Percentiles rank a stretch among this genome's conserved stretches.
phyloP scores from a whole-genome alignment of 257 asterid genomes.

The Ophiorrhiza pumila region DNA sequence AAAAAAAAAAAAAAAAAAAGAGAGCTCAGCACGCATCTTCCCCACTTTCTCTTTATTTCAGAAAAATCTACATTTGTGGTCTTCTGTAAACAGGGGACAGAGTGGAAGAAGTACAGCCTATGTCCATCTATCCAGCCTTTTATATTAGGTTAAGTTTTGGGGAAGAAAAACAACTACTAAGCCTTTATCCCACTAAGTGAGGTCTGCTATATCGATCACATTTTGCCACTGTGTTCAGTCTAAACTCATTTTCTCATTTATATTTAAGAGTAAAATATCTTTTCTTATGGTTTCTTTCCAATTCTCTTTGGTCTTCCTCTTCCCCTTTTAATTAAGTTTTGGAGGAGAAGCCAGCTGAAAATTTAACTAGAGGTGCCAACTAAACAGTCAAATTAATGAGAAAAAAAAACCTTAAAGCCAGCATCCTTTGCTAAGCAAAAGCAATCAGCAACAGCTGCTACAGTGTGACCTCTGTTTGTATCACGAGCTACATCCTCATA shows the following conservation, averaged over 20 bases:
- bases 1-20: background rate
- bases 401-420: conserved; percentile 73
- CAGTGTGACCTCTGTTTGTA: conserved; percentile 97
- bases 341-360: background rate
- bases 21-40: background rate
- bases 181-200: too few relatives aligned
- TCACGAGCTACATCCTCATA: conserved; percentile 99
- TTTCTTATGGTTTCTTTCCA: too few relatives aligned
- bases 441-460: conserved; percentile 99
- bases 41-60: background rate
- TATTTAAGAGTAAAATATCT: too few relatives aligned
- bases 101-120: background rate
- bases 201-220: too few relatives aligned
- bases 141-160: background rate
- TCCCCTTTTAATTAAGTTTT: too few relatives aligned
- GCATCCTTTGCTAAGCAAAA: conserved; percentile 99
- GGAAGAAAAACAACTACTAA: too few relatives aligned
- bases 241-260: too few relatives aligned
- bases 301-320: too few relatives aligned
- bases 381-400: background rate
- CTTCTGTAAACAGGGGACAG: background rate
- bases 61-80: background rate
- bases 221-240: too few relatives aligned
- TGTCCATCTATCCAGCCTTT: background rate
- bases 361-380: background rate